Conservation (phyloP, 768 basidiomycete species). For the Termitomyces sp. region DNA sequence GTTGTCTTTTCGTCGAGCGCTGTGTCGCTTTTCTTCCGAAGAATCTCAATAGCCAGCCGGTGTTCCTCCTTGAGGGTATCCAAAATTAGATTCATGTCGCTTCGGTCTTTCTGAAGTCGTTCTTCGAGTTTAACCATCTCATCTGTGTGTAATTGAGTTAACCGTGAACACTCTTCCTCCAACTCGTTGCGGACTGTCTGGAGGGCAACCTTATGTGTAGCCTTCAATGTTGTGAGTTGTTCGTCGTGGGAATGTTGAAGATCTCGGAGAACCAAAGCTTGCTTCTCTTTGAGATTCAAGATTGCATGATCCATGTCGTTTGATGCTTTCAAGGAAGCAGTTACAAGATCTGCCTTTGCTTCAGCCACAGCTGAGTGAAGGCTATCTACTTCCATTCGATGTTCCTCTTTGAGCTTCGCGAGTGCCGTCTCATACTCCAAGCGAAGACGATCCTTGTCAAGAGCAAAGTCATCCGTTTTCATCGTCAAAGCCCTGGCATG, state of each 20-base stretch:
- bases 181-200: constrained; percentile 19
- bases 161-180: constrained; percentile 21
- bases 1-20: constrained; percentile 40
- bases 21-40: constrained; percentile 29
- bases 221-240: constrained; percentile 44
- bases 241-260: constrained; percentile 51
- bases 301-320: constrained; percentile 46
- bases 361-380: constrained; percentile 37
- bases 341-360: constrained; percentile 38
- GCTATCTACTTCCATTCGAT: constrained; percentile 43
- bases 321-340: constrained; percentile 28
- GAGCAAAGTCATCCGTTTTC: constrained; percentile 57
- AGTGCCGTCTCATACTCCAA: constrained; percentile 52
- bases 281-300: constrained; percentile 46
- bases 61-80: constrained; percentile 32
- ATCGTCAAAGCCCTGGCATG: constrained; percentile 48
- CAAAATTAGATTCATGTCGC: constrained; percentile 34
- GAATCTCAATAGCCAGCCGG: constrained; percentile 29
- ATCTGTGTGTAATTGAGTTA: constrained; percentile 33
- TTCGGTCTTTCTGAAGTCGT: constrained; percentile 44
- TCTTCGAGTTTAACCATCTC: constrained; percentile 29
- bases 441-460: constrained; percentile 55
- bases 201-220: constrained; percentile 39
- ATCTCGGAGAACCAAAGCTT: constrained; percentile 48
- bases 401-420: constrained; percentile 49